Evolutionary conservation across 2,329 filamentous ascomycete species (phyloP).

Genomic region (Microcyclosporella mali): DNA sequence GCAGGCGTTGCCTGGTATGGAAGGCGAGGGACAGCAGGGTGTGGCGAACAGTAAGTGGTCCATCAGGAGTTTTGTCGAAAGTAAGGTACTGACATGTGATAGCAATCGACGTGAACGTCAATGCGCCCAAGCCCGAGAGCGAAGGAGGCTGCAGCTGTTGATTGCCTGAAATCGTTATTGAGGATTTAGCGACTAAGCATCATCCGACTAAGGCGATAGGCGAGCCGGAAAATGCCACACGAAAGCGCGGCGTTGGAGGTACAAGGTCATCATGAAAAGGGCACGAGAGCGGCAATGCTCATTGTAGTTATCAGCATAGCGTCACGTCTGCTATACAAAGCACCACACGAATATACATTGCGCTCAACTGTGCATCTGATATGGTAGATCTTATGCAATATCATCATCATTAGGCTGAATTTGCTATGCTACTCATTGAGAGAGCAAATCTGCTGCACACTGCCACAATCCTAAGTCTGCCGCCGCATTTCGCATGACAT

Average conservation of each 20-base stretch:
- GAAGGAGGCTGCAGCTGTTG: slow-evolving; percentile 35
- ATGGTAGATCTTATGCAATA: too few relatives aligned
- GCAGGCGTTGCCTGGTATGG: slow-evolving; percentile 95
- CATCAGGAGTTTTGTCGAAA: neutral
- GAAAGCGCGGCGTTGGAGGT: slow-evolving; percentile 8
- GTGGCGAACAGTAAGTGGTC: slow-evolving; percentile 68
- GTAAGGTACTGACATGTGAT: slow-evolving; percentile 14
- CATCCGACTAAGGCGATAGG: neutral
- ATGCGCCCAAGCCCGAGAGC: slow-evolving; percentile 30
- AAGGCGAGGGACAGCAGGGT: slow-evolving; percentile 73
- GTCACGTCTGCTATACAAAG: too few relatives aligned
- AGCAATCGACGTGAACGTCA: slow-evolving; percentile 35
- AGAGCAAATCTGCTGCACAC: too few relatives aligned
- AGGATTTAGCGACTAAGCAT: neutral
- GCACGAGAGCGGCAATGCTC: neutral
- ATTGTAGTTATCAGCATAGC: neutral
- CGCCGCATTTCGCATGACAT: too few relatives aligned
- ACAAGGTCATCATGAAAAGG: neutral
- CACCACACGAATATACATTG: too few relatives aligned
- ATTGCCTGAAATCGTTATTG: too few relatives aligned
- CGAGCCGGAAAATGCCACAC: neutral
- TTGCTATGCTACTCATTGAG: too few relatives aligned
- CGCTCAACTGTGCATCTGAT: too few relatives aligned
- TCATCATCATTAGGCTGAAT: too few relatives aligned
- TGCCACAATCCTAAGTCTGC: too few relatives aligned